These are phyloP conservation scores for Parastagonospora avenae DNA, from an alignment of 2,329 filamentous ascomycete genomes.

Conservation along the genomic window DNA sequence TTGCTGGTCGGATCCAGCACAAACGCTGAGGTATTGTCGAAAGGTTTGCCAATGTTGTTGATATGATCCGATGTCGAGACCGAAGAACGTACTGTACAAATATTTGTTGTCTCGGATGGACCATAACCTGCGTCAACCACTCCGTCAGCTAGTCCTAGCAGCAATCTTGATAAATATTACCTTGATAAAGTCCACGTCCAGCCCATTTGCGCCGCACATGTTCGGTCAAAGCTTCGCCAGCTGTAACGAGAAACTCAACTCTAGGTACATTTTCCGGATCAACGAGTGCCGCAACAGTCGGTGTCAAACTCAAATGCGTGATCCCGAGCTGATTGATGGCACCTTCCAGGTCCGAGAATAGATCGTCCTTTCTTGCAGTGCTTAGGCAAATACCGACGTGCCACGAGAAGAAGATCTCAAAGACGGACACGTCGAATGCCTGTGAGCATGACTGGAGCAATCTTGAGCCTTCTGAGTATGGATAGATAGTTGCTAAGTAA, in stretches of 20 bases:
- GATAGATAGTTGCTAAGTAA: conserved; percentile 69
- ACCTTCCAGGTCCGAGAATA: conserved; percentile 74
- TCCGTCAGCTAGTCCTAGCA: neutral
- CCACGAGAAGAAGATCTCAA: conserved; percentile 90
- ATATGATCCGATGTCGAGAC: conserved; percentile 65
- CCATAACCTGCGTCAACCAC: conserved; percentile 63
- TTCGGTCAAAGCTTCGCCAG: conserved; percentile 78
- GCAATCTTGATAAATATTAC: conserved; percentile 35
- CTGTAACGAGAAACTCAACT: conserved; percentile 78
- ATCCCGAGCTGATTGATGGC: conserved; percentile 67
- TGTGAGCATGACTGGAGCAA: conserved; percentile 83
- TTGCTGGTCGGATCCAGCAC: conserved; percentile 56
- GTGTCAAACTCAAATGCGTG: conserved; percentile 84
- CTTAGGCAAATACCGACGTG: conserved; percentile 78
- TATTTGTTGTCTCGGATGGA: conserved; percentile 85
- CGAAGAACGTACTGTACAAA: conserved; percentile 73
- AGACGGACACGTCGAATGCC: conserved; percentile 85
- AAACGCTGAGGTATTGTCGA: conserved; percentile 77
- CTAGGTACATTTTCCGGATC: conserved; percentile 69
- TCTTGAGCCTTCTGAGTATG: conserved; percentile 58
- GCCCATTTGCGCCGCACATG: conserved; percentile 74
- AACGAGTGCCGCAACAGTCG: conserved; percentile 80
- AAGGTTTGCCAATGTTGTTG: conserved; percentile 75
- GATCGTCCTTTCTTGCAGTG: conserved; percentile 71
- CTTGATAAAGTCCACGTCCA: conserved; percentile 71